Percentiles rank a stretch among this genome's conserved stretches.
Evolutionary conservation across 208 protist genomes (phyloP).

Genomic region (Strigomonas galati): DNA sequence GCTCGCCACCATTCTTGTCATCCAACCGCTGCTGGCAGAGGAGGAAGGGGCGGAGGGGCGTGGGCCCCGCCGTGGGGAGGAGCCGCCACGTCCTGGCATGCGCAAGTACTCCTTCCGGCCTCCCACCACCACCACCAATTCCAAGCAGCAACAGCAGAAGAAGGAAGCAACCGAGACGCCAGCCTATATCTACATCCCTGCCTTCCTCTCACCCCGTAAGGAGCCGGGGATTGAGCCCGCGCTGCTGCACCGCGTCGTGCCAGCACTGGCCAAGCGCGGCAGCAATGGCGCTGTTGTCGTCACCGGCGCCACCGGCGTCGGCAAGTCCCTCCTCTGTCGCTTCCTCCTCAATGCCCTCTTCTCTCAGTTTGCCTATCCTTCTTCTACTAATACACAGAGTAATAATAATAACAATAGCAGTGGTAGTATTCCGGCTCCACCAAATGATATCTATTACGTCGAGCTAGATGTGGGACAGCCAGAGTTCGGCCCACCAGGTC

Average conservation of each 20-base stretch:
- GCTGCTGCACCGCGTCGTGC: constrained; percentile 56
- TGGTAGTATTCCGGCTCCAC: too few species aligned
- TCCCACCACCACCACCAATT: background rate
- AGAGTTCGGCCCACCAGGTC: constrained; percentile 79
- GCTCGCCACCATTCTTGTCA: constrained; percentile 45
- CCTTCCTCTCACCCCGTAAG: constrained; percentile 39
- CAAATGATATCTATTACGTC: constrained; percentile 50
- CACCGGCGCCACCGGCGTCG: constrained; percentile 68
- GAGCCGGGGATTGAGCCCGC: constrained; percentile 35
- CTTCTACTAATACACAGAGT: constrained; percentile 16
- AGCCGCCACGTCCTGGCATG: too few species aligned
- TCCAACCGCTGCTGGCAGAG: constrained; percentile 42
- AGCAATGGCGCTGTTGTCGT: constrained; percentile 36
- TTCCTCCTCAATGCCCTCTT: constrained; percentile 74
- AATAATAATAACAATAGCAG: constrained; percentile 6
- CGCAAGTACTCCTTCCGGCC: too few species aligned
- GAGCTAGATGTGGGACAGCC: constrained; percentile 87
- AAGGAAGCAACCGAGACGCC: too few species aligned
- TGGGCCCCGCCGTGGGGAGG: background rate
- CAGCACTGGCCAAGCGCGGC: constrained; percentile 27
- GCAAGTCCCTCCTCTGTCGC: constrained; percentile 83
- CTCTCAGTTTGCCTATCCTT: constrained; percentile 45
- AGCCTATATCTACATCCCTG: constrained; percentile 55
- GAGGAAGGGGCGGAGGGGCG: background rate
- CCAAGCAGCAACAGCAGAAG: too few species aligned